Evolutionary conservation across 2,329 filamentous ascomycete genomes (phyloP).

Genomic region (Neofusicoccum ribis): DNA sequence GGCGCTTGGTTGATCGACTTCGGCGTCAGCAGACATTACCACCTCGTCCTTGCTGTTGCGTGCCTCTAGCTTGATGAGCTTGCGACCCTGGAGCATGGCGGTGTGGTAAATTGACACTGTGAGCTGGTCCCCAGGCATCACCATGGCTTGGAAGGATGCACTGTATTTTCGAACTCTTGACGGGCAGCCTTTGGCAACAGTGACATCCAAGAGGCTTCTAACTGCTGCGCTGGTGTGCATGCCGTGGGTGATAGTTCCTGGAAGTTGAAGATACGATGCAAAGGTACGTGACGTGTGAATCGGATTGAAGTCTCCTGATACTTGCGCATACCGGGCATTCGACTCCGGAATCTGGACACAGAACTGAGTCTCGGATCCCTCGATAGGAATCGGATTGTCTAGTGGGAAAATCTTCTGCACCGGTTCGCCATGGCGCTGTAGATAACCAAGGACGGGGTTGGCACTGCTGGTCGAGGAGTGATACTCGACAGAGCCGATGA

Average conservation of each 20-base stretch:
- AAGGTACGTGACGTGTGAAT: conserved; percentile 43
- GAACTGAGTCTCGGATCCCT: conserved; percentile 21
- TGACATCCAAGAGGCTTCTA: conserved; percentile 30
- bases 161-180: conserved; percentile 30
- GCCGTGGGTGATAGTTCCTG: conserved; percentile 44
- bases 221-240: conserved; percentile 41
- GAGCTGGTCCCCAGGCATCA: conserved; percentile 37
- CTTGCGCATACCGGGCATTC: conserved; percentile 30
- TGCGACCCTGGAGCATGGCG: conserved; percentile 37
- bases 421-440: conserved; percentile 26
- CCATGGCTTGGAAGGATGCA: conserved; percentile 39
- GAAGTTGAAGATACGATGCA: conserved; percentile 37
- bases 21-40: conserved; percentile 33
- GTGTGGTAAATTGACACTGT: conserved; percentile 35
- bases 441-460: conserved; percentile 30
- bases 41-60: conserved; percentile 34
- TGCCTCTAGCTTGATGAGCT: conserved; percentile 37
- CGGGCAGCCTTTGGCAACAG: conserved; percentile 25
- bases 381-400: conserved; percentile 22
- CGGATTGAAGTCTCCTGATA: conserved; percentile 44
- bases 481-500: not conserved
- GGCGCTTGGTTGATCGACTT: conserved; percentile 34
- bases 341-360: conserved; percentile 21
- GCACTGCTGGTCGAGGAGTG: not conserved
- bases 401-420: conserved; percentile 21